Conservation (phyloP, 495 filamentous ascomycete genomes). For the Aspergillus affinis region DNA sequence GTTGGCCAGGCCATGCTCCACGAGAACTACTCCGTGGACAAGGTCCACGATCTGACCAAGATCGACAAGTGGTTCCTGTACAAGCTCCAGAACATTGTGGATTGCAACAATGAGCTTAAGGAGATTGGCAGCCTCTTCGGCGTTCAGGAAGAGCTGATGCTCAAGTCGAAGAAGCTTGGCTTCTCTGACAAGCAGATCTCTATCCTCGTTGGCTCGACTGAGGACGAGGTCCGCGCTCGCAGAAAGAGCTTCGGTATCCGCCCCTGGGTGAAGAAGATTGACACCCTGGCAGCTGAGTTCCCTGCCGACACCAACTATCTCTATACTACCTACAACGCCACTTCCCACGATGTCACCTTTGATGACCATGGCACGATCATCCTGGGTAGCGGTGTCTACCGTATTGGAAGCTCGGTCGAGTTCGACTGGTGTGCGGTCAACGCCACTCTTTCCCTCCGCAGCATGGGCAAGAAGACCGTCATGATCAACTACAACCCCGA, state of each 20-base stretch:
- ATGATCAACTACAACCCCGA: constrained; percentile 99
- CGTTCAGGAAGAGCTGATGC: constrained; percentile 63
- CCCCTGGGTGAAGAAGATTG: constrained; percentile 94
- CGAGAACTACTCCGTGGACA: constrained; percentile 81
- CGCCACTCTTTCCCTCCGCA: constrained; percentile 87
- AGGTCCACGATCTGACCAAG: constrained; percentile 96
- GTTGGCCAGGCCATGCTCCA: constrained; percentile 96
- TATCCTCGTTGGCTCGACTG: constrained; percentile 89
- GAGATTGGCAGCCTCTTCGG: constrained; percentile 65
- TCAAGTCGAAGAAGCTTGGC: constrained; percentile 85
- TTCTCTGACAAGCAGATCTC: constrained; percentile 93
- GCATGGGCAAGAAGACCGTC: constrained; percentile 87
- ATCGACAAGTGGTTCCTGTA: constrained; percentile 86
- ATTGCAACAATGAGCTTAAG: constrained; percentile 85
- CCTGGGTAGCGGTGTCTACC: constrained; percentile 93
- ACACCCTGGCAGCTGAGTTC: constrained; percentile 97
- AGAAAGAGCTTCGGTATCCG: constrained; percentile 80
- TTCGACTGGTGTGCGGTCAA: constrained; percentile 99
- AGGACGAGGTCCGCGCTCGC: constrained; percentile 80
- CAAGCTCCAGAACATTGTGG: constrained; percentile 83
- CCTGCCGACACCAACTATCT: constrained; percentile 95
- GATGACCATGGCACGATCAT: constrained; percentile 93
- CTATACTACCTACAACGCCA: constrained; percentile 93
- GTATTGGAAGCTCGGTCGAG: constrained; percentile 96
- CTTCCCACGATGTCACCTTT: constrained; percentile 81